Percentiles rank a stretch among this genome's conserved stretches.
These are phyloP conservation scores for Toxoplasma gondii DNA, from an alignment of 169 alveolate species.

Conservation along the genomic window DNA sequence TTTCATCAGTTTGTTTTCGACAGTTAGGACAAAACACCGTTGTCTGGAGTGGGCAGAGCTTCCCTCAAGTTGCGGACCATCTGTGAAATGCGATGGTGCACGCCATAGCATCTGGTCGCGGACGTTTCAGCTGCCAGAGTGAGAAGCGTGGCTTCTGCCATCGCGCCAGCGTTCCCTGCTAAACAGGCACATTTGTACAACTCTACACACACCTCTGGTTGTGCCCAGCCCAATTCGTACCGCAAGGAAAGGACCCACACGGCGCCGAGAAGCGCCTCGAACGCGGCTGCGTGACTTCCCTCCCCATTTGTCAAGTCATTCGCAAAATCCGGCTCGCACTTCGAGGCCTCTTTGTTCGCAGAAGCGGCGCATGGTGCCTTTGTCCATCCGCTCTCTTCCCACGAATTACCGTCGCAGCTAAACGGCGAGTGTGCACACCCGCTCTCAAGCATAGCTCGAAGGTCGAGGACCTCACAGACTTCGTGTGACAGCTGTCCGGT, in stretches of 20 bases:
- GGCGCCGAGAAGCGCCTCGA: neutral
- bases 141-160: neutral
- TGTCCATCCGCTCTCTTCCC: neutral
- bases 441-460: neutral
- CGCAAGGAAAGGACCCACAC: constrained; percentile 1
- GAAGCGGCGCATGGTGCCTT: no score
- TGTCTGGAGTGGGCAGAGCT: neutral
- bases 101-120: neutral
- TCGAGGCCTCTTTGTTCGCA: neutral
- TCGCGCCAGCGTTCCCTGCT: neutral
- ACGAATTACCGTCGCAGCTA: neutral
- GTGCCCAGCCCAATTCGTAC: neutral
- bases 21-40: no score
- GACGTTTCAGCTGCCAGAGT: neutral
- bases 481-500: constrained; percentile 2
- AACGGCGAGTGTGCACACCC: neutral
- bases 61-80: neutral
- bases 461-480: neutral
- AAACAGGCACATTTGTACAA: neutral
- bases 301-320: neutral
- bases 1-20: no score
- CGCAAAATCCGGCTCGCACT: neutral
- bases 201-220: neutral
- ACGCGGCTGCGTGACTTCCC: neutral
- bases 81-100: neutral